Conservation (phyloP, 2,329 filamentous ascomycete species). For the Arthrobotrys megalospora region DNA sequence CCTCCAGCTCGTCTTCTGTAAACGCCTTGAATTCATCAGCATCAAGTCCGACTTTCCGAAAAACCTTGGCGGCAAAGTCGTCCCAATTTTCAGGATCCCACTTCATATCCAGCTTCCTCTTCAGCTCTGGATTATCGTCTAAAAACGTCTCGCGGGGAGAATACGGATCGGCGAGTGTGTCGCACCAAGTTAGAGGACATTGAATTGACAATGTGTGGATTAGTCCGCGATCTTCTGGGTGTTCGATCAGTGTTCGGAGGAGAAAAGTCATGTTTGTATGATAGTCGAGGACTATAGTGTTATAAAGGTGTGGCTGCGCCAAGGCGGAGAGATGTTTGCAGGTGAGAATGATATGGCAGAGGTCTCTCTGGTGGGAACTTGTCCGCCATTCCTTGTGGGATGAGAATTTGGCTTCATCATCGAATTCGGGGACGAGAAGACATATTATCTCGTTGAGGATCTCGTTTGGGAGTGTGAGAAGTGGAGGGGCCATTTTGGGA, state of each 20-base stretch:
- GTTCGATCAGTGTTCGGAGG: conserved; percentile 51
- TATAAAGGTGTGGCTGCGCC: conserved; percentile 26
- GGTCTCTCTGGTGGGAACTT: conserved; percentile 39
- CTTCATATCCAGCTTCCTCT: conserved; percentile 28
- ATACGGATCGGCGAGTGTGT: conserved; percentile 30
- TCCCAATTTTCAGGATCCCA: conserved; percentile 51
- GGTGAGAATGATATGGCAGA: conserved; percentile 32
- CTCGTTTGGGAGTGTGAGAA: conserved; percentile 45
- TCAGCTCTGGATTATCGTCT: conserved; percentile 48
- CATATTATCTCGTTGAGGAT: conserved; percentile 32
- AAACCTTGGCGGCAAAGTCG: conserved; percentile 33
- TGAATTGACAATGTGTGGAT: conserved; percentile 43
- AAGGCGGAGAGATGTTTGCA: conserved; percentile 46
- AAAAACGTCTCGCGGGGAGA: conserved; percentile 53
- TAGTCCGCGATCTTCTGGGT: conserved; percentile 28
- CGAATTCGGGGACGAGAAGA: conserved; percentile 33
- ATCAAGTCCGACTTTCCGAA: conserved; percentile 30
- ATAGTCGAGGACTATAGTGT: conserved; percentile 34
- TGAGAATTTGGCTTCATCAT: not conserved
- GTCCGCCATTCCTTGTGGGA: conserved; percentile 22
- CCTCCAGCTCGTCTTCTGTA: conserved; percentile 43
- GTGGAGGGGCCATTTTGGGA: not conserved
- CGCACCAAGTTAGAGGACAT: conserved; percentile 31
- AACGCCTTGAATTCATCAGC: conserved; percentile 45
- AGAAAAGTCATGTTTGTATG: conserved; percentile 52